These are phyloP conservation scores for Porcisia hertigi DNA, from an alignment of 208 protist species.

Conservation along the genomic window DNA sequence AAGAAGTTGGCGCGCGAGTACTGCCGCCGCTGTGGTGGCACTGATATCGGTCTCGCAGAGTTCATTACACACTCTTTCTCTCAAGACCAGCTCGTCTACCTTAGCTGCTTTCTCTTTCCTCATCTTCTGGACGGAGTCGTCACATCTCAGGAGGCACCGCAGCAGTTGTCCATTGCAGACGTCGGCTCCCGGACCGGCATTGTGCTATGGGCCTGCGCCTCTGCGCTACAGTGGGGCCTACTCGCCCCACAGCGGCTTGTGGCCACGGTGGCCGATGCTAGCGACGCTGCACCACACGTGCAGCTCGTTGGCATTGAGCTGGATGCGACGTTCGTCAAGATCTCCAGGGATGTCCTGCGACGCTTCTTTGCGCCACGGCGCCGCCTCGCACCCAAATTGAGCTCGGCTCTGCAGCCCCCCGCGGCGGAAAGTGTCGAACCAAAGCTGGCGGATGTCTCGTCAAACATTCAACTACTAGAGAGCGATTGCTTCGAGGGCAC, in stretches of 20 bases:
- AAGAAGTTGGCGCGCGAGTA: constrained; percentile 62
- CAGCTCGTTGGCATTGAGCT: constrained; percentile 24
- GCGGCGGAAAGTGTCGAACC: background rate
- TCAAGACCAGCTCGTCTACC: constrained; percentile 75
- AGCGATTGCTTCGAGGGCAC: constrained; percentile 68
- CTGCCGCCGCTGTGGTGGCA: constrained; percentile 65
- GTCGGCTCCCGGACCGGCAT: constrained; percentile 83
- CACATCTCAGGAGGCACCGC: background rate
- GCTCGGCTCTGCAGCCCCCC: background rate
- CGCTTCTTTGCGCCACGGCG: constrained; percentile 39
- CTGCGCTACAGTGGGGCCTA: constrained; percentile 44
- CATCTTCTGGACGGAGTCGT: constrained; percentile 14
- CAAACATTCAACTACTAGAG: constrained; percentile 36
- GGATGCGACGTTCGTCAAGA: constrained; percentile 20
- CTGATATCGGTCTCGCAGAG: constrained; percentile 51
- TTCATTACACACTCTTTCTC: constrained; percentile 90
- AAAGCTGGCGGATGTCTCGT: constrained; percentile 14
- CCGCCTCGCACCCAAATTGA: constrained; percentile 17
- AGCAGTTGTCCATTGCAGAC: constrained; percentile 41
- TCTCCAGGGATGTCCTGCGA: constrained; percentile 27
- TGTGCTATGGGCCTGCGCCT: constrained; percentile 67
- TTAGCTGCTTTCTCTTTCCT: constrained; percentile 68
- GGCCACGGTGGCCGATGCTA: background rate
- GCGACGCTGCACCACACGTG: constrained; percentile 3
- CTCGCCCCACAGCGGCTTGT: background rate